Conservation (phyloP, 306 rosid genomes). For the Medicago ruthenica region DNA sequence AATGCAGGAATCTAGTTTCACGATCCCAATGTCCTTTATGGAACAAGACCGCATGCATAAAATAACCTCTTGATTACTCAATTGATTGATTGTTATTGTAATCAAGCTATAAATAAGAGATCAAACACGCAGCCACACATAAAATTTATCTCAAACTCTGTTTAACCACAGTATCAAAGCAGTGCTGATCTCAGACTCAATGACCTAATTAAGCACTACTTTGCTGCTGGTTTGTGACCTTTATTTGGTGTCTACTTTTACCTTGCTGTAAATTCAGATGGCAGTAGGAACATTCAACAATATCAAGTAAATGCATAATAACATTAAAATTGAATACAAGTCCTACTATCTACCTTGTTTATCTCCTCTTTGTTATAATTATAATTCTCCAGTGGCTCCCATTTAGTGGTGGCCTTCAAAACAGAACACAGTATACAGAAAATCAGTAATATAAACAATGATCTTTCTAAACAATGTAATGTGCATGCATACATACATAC, state of each 20-base stretch:
- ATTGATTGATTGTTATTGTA: neutral
- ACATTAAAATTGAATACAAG: slow-evolving; percentile 33
- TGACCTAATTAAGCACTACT: neutral
- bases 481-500: slow-evolving; percentile 3
- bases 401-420: slow-evolving; percentile 62
- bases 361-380: slow-evolving; percentile 89
- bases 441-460: slow-evolving; percentile 36
- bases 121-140: neutral
- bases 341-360: slow-evolving; percentile 70
- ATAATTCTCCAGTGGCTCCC: slow-evolving; percentile 72
- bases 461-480: slow-evolving; percentile 25
- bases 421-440: slow-evolving; percentile 39
- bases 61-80: neutral
- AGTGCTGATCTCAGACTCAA: neutral
- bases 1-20: slow-evolving; percentile 30
- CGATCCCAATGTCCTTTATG: slow-evolving; percentile 20
- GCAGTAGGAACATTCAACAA: slow-evolving; percentile 35
- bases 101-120: slow-evolving; percentile 7
- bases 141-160: neutral
- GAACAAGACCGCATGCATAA: slow-evolving; percentile 12
- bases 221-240: slow-evolving; percentile 2
- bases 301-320: slow-evolving; percentile 25
- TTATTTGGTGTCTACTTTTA: neutral
- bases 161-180: neutral
- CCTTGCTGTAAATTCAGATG: neutral